Conservation (phyloP, 148 eudicot genomes). For the Silene conica region DNA sequence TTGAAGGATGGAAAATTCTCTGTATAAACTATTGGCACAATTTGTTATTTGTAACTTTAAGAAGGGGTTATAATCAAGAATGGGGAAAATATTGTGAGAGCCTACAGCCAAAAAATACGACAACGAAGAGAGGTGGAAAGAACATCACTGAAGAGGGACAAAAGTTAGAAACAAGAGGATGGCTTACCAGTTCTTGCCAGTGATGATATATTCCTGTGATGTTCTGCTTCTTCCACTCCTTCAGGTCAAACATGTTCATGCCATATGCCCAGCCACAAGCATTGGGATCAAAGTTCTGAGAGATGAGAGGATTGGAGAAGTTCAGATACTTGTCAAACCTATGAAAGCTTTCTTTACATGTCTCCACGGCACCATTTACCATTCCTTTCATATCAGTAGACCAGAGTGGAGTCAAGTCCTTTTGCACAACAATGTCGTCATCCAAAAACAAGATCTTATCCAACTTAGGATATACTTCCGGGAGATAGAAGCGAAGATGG, state of each 20-base stretch:
- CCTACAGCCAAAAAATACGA: neutral
- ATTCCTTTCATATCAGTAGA: slow-evolving; percentile 76
- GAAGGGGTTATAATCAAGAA: neutral
- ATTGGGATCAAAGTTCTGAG: slow-evolving; percentile 78
- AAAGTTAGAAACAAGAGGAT: neutral
- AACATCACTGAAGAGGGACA: neutral
- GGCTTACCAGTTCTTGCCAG: slow-evolving; percentile 87
- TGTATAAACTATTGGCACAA: neutral
- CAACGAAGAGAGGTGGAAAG: neutral
- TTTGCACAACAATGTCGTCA: slow-evolving; percentile 97
- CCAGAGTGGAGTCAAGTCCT: slow-evolving; percentile 95
- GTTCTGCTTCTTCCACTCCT: slow-evolving; percentile 80
- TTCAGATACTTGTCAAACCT: slow-evolving; percentile 94
- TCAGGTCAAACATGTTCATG: slow-evolving; percentile 95
- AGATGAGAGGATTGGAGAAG: slow-evolving; percentile 86
- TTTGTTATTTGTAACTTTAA: neutral
- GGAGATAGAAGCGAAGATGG: slow-evolving; percentile 98
- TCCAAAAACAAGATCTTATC: slow-evolving; percentile 84
- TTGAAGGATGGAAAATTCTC: neutral
- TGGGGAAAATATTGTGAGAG: neutral
- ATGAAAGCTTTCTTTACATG: slow-evolving; percentile 98
- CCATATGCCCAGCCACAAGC: slow-evolving; percentile 99
- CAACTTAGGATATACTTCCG: slow-evolving; percentile 93
- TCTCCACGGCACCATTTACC: slow-evolving; percentile 99
- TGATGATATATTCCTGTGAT: slow-evolving; percentile 95